These are phyloP conservation scores for Coprinopsis marcescibilis DNA, from an alignment of 768 basidiomycete genomes.

Conservation along the genomic window DNA sequence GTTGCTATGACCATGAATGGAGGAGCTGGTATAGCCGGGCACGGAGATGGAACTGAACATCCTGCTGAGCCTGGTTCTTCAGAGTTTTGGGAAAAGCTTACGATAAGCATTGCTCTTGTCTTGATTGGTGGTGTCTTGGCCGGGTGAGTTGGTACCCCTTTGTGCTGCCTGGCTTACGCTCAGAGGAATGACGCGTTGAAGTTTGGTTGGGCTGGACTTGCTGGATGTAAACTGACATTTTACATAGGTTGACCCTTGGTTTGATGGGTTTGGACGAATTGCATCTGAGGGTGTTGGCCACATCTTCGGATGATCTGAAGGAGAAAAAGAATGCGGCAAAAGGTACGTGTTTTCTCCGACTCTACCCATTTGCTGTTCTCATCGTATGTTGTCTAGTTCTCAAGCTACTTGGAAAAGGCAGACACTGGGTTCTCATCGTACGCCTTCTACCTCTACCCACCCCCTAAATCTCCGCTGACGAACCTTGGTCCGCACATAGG, in stretches of 20 bases:
- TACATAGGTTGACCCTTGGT: constrained; percentile 83
- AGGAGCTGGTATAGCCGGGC: too few relatives aligned
- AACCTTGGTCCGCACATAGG: constrained; percentile 40
- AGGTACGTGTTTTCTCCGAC: constrained; percentile 34
- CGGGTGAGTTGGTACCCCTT: constrained; percentile 53
- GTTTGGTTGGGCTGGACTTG: too few relatives aligned
- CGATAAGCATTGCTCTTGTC: constrained; percentile 64
- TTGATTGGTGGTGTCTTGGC: constrained; percentile 88
- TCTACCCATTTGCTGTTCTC: not conserved
- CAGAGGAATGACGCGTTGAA: too few relatives aligned
- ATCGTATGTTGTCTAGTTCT: constrained; percentile 37
- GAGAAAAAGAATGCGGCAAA: constrained; percentile 69
- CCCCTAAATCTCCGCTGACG: not conserved
- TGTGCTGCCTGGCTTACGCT: not conserved
- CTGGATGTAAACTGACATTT: too few relatives aligned
- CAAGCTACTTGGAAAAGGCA: constrained; percentile 52
- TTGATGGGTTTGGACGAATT: constrained; percentile 93
- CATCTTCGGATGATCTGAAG: constrained; percentile 67
- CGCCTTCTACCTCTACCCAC: constrained; percentile 14
- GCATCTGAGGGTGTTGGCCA: constrained; percentile 78
- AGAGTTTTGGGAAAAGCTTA: constrained; percentile 71
- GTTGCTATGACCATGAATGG: too few relatives aligned
- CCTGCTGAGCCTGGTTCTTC: constrained; percentile 40
- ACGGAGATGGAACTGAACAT: too few relatives aligned
- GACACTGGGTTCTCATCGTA: constrained; percentile 95